Base-by-base conservation (phyloP, 805 yeast genomes). In the Saccharomycopsis microspora region DNA sequence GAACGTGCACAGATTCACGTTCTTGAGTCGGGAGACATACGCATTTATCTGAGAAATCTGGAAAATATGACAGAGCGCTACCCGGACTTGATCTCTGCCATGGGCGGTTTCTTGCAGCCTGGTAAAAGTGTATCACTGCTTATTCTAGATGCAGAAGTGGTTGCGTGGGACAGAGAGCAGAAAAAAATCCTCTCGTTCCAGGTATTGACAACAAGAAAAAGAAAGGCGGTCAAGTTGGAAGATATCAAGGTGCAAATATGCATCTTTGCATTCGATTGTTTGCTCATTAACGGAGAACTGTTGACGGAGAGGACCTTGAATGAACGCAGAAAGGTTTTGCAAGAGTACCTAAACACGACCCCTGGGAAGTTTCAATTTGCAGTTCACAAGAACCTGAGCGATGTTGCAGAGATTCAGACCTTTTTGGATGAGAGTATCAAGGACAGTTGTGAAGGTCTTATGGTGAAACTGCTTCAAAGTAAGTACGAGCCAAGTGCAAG, bases 11-110 rank as follows among this genome's bases (percentile, higher is more conserved):
- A 93, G 62, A 82, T 93, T 7, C 98, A 93, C 63, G 63, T 82
- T 32, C 63, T 85, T 9, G 63, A 71, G 0, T 74, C 74, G 56
- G 90, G 93, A 1, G 67, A 68, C 5, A 80, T 87, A 56, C 71
- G 75, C 47, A 82, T 93, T 8, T 93, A 86, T 63, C 89, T 97
- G 3, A 76, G 98, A 64, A 93, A 90, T 64, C 86, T 95, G 45
- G 98, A 93, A 66, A 90, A 93, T 63, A 93, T 93, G 98, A 82
- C 96, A 0, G 87, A 85, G 60, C 69, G 96, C 59, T 93, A 93
- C 61, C 98, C 98, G 0, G 98, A 93, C 64, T 75, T 93, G 52
- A 68, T 84, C 9, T 72, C 80, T 1, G 78, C 85, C 40, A 72
- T 86, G 19, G 74, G 75, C 41, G 82, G 80, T 38, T 78, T 82